Percentiles rank a stretch among this genome's conserved stretches.
Evolutionary conservation across 163 green algal genomes (phyloP).

Genomic region (Chloroidium sp.): DNA sequence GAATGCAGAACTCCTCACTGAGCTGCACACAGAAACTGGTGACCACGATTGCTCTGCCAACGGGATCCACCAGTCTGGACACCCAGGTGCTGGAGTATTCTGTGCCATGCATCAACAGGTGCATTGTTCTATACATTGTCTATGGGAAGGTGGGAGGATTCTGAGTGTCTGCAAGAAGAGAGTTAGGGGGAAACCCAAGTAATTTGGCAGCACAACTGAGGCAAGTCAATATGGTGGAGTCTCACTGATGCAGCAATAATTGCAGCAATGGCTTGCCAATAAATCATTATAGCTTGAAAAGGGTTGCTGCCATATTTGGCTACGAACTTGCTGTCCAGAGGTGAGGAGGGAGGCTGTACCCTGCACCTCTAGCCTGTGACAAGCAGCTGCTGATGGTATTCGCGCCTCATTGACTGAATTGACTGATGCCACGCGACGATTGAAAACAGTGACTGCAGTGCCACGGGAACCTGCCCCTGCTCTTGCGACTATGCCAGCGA

Average conservation of each 20-base stretch:
- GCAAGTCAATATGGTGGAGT: slow-evolving; percentile 3
- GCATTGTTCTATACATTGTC: neutral
- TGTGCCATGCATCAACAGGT: slow-evolving; percentile 57
- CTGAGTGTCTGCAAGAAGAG: too few species aligned
- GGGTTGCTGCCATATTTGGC: neutral
- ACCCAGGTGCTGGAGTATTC: slow-evolving; percentile 47
- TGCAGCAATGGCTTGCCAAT: neutral
- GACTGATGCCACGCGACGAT: too few species aligned
- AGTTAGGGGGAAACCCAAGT: too few species aligned
- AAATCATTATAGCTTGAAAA: neutral
- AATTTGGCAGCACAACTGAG: too few species aligned
- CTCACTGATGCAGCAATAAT: neutral
- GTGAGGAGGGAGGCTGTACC: too few species aligned
- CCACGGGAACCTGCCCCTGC: slow-evolving; percentile 59
- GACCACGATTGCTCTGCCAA: slow-evolving; percentile 42
- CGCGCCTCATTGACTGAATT: too few species aligned
- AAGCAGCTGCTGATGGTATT: too few species aligned
- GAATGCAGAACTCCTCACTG: slow-evolving; percentile 12
- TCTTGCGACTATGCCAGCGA: slow-evolving; percentile 64
- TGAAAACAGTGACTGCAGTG: slow-evolving; percentile 20
- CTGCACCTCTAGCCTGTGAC: too few species aligned
- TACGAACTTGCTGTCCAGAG: too few species aligned
- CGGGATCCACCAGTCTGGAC: slow-evolving; percentile 28
- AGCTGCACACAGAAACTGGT: slow-evolving; percentile 56
- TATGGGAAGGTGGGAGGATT: too few species aligned